Percentiles rank a stretch among this genome's conserved stretches.
These are phyloP conservation scores for Emericellopsis atlantica DNA, from an alignment of 2,329 filamentous ascomycete species.

Conservation along the genomic window DNA sequence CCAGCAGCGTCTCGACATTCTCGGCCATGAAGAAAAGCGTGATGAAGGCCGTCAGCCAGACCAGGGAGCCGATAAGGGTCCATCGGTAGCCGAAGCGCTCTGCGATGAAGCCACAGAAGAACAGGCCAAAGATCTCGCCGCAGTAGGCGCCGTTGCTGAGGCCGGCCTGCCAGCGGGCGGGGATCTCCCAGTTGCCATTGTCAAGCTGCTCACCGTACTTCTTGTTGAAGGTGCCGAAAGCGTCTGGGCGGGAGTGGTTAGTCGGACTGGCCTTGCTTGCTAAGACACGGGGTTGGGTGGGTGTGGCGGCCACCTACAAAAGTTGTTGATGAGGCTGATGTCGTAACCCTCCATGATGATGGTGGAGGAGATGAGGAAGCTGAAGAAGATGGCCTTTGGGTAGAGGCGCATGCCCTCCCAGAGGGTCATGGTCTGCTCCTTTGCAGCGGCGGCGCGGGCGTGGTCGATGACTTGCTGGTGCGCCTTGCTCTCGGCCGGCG, in stretches of 20 bases:
- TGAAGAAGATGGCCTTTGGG: conserved; percentile 78
- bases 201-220: conserved; percentile 39
- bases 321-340: conserved; percentile 68
- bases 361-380: conserved; percentile 75
- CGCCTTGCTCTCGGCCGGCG: conserved; percentile 9
- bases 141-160: conserved; percentile 45
- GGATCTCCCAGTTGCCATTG: conserved; percentile 38
- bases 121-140: conserved; percentile 54
- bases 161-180: conserved; percentile 49
- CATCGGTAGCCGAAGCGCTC: conserved; percentile 57
- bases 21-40: conserved; percentile 53
- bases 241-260: conserved; percentile 13
- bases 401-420: conserved; percentile 69
- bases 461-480: conserved; percentile 18
- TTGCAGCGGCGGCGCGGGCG: conserved; percentile 35
- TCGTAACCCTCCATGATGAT: conserved; percentile 91
- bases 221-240: conserved; percentile 42
- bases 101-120: conserved; percentile 52
- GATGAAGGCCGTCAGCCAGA: conserved; percentile 42
- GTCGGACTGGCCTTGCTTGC: no score
- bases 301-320: conserved; percentile 34
- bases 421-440: conserved; percentile 59
- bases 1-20: conserved; percentile 43
- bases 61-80: conserved; percentile 47
- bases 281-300: conserved; percentile 1